These are phyloP conservation scores for Daldinia bambusicola DNA, from an alignment of 495 filamentous ascomycete species.

Conservation along the genomic window DNA sequence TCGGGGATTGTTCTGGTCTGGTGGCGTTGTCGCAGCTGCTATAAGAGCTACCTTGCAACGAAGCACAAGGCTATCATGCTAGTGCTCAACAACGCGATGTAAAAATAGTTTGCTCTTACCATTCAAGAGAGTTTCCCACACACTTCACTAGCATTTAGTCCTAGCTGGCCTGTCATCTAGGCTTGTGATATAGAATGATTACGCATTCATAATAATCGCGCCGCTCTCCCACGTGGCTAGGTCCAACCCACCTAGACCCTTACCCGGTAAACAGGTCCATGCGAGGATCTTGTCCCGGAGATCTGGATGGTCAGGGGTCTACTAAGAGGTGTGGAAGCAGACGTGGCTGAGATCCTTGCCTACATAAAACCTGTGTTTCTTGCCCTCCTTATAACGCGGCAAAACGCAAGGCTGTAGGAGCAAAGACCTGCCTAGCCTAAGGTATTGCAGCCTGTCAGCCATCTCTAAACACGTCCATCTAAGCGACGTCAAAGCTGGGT, in stretches of 20 bases:
- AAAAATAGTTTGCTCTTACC: conserved; percentile 45
- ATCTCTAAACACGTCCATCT: background rate
- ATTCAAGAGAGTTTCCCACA: conserved; percentile 28
- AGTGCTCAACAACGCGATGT: conserved; percentile 45
- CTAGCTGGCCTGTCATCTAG: background rate
- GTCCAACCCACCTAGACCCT: conserved; percentile 19
- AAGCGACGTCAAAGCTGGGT: background rate
- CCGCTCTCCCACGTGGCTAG: conserved; percentile 33
- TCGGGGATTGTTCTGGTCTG: conserved; percentile 29
- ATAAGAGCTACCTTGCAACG: conserved; percentile 24
- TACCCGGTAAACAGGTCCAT: conserved; percentile 33
- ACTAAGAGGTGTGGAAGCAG: conserved; percentile 32
- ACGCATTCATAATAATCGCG: conserved; percentile 1
- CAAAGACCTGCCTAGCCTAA: background rate
- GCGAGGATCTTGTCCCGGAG: conserved; percentile 40
- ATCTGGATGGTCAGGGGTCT: conserved; percentile 37
- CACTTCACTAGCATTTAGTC: background rate
- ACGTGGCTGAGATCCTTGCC: conserved; percentile 31
- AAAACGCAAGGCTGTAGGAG: conserved; percentile 27
- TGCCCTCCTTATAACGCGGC: conserved; percentile 11
- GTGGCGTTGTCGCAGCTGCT: conserved; percentile 40
- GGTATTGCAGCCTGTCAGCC: background rate
- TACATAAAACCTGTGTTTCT: background rate
- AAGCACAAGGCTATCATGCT: conserved; percentile 28
- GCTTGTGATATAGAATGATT: conserved; percentile 10